Evolutionary conservation across 1,139 yeast species (phyloP).

Genomic region (Yamadazyma oceani): DNA sequence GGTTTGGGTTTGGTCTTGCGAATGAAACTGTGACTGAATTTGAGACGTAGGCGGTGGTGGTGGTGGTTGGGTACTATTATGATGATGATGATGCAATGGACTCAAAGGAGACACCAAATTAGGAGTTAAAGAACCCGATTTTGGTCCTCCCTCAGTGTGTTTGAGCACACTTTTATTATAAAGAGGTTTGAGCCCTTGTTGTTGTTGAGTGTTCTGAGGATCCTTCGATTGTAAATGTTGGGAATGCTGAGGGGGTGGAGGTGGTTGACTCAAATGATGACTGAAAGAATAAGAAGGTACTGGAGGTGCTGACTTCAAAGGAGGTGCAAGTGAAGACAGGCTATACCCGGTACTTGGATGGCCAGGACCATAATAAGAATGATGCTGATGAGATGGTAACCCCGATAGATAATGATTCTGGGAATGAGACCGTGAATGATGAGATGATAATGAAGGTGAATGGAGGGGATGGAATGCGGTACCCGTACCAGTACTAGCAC

Average conservation of each 20-base stretch:
- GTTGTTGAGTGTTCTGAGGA: no score
- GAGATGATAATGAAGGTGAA: background rate
- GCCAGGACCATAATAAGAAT: background rate
- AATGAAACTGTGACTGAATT: background rate
- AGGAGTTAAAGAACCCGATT: conserved; percentile 29
- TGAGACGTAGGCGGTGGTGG: conserved; percentile 3
- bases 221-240: no score
- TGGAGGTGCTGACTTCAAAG: conserved; percentile 19
- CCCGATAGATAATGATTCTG: conserved; percentile 2
- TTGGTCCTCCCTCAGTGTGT: conserved; percentile 7
- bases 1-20: background rate
- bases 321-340: background rate
- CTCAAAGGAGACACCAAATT: conserved; percentile 41
- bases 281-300: conserved; percentile 16
- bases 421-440: conserved; percentile 1
- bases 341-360: background rate
- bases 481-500: conserved; percentile 3
- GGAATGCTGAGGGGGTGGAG: conserved; percentile 2
- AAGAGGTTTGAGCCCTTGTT: conserved; percentile 5
- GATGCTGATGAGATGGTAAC: background rate
- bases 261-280: conserved; percentile 15
- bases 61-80: background rate
- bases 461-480: conserved; percentile 1
- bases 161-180: conserved; percentile 10
- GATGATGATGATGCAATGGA: conserved; percentile 39